A percentile compares a stretch with the other conserved stretches of the same genome.
Conservation (phyloP, 169 alveolate species). For the Amoebophrya sp. region DNA sequence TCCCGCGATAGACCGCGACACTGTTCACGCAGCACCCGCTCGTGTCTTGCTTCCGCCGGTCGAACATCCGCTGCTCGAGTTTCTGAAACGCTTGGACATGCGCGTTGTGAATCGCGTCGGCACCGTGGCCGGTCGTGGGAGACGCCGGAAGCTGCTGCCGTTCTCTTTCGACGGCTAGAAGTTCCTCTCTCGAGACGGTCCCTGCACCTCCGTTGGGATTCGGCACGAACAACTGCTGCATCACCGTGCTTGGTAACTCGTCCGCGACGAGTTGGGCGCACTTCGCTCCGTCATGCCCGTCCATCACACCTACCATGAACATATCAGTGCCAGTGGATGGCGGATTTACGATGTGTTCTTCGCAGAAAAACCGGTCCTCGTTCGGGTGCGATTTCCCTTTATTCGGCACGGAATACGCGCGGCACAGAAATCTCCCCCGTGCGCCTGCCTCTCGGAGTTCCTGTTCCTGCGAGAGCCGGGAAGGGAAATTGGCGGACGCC, state of each 20-base stretch:
- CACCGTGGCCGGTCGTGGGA: no score
- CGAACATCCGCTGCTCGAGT: neutral
- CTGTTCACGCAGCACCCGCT: neutral
- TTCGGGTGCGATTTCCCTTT: neutral
- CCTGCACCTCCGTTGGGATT: no score
- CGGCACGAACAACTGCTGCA: neutral
- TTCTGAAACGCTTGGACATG: neutral
- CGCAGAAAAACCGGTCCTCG: constrained; percentile 14
- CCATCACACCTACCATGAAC: neutral
- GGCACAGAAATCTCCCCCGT: neutral
- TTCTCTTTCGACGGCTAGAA: no score
- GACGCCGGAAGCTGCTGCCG: no score
- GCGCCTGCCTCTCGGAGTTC: neutral
- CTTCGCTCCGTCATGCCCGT: neutral
- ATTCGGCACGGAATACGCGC: neutral
- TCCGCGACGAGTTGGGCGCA: neutral
- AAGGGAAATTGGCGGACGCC: no score
- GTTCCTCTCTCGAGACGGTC: no score
- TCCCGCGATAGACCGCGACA: neutral
- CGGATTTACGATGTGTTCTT: neutral
- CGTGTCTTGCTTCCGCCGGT: neutral
- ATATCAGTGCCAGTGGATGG: neutral
- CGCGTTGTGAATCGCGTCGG: neutral
- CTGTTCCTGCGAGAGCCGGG: neutral
- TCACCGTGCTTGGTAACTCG: neutral